These are phyloP conservation scores for Suillus subluteus DNA, from an alignment of 768 basidiomycete genomes.

Conservation along the genomic window DNA sequence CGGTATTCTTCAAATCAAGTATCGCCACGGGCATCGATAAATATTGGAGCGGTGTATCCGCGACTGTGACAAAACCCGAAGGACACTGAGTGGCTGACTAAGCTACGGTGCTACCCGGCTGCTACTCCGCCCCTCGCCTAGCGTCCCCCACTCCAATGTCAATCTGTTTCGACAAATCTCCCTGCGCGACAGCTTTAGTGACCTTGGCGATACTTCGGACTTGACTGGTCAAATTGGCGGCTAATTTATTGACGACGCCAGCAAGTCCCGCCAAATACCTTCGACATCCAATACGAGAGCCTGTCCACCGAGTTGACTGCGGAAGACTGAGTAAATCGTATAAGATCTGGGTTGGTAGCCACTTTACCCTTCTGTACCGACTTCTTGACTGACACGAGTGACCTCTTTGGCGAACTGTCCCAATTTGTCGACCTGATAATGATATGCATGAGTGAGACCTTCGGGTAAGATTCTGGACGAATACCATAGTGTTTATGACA, in stretches of 20 bases:
- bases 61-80: no score
- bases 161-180: slow-evolving; percentile 88
- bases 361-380: slow-evolving; percentile 75
- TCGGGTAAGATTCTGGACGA: slow-evolving; percentile 5
- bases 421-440: slow-evolving; percentile 61
- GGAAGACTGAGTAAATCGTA: slow-evolving; percentile 28
- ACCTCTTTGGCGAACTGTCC: slow-evolving; percentile 92
- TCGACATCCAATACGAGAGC: slow-evolving; percentile 87
- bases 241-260: slow-evolving; percentile 80
- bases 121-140: no score
- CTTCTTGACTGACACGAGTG: slow-evolving; percentile 82
- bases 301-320: slow-evolving; percentile 80
- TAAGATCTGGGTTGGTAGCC: slow-evolving; percentile 33
- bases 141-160: slow-evolving; percentile 44
- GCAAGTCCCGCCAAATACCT: slow-evolving; percentile 90
- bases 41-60: no score
- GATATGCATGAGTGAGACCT: slow-evolving; percentile 4
- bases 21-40: slow-evolving; percentile 92
- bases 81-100: no score
- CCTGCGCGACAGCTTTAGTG: slow-evolving; percentile 80
- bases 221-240: slow-evolving; percentile 71
- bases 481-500: slow-evolving; percentile 71
- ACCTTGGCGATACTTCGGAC: slow-evolving; percentile 63
- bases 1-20: slow-evolving; percentile 70
- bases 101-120: no score